Evolutionary conservation across 805 yeast genomes (phyloP).

Genomic region (Millerago galiae): DNA sequence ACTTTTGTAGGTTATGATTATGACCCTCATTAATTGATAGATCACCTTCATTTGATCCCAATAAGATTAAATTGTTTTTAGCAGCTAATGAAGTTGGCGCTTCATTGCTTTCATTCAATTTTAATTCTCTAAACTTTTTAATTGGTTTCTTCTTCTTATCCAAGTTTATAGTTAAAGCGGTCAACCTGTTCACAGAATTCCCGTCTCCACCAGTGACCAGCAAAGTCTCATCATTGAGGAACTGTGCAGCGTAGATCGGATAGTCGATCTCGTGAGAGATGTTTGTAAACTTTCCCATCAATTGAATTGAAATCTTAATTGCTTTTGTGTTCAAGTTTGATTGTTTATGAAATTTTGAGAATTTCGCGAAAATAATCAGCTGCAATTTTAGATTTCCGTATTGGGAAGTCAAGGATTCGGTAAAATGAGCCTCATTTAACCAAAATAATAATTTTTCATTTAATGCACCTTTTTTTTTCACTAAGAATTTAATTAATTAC

Average conservation of each 20-base stretch:
- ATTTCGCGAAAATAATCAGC: background rate
- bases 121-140: constrained; percentile 65
- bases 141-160: constrained; percentile 40
- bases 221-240: constrained; percentile 55
- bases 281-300: constrained; percentile 17
- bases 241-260: constrained; percentile 78
- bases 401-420: constrained; percentile 1
- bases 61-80: constrained; percentile 42
- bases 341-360: background rate
- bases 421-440: too few relatives aligned
- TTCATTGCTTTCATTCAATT: constrained; percentile 63
- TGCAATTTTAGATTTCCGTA: background rate
- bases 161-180: constrained; percentile 60
- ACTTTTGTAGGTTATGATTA: constrained; percentile 67
- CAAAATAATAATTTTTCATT: too few relatives aligned
- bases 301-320: background rate
- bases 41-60: constrained; percentile 75
- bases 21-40: constrained; percentile 50
- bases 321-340: too few relatives aligned
- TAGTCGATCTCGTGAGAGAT: constrained; percentile 41
- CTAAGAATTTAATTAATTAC: too few relatives aligned
- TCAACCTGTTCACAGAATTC: constrained; percentile 51
- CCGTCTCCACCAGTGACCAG: constrained; percentile 83
- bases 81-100: constrained; percentile 79
- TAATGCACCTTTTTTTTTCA: too few relatives aligned